Evolutionary conservation across 2,329 filamentous ascomycete genomes (phyloP).

Genomic region (Aspergillus sp.): DNA sequence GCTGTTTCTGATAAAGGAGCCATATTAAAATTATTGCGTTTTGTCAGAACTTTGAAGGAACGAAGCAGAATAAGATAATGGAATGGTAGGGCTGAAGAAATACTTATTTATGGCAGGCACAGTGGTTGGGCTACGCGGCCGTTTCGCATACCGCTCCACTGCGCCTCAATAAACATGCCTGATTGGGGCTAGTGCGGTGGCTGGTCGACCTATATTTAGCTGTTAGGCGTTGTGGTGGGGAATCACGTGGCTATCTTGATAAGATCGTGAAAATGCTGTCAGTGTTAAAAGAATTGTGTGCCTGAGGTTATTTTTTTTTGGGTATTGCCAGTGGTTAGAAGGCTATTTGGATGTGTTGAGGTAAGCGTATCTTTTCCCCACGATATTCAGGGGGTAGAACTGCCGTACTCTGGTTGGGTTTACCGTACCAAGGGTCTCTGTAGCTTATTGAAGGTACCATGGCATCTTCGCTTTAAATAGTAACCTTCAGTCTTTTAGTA

Average conservation of each 20-base stretch:
- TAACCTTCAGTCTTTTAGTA: too few relatives aligned
- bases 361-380: too few relatives aligned
- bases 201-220: neutral
- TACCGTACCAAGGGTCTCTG: too few relatives aligned
- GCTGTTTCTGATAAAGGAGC: neutral
- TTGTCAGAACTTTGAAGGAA: neutral
- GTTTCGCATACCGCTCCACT: neutral
- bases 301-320: neutral
- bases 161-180: neutral
- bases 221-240: neutral
- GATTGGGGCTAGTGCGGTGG: neutral
- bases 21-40: neutral
- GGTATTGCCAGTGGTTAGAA: neutral
- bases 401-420: too few relatives aligned
- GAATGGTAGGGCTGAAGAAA: neutral
- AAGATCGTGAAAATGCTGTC: neutral
- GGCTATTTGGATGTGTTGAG: neutral
- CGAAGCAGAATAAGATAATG: neutral
- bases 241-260: neutral
- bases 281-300: neutral
- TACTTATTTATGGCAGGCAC: neutral
- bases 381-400: too few relatives aligned
- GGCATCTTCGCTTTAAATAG: too few relatives aligned
- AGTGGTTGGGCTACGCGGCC: neutral
- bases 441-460: too few relatives aligned